Evolutionary conservation across 495 filamentous ascomycete genomes (phyloP).

Genomic region (Hyaloscypha variabilis): DNA sequence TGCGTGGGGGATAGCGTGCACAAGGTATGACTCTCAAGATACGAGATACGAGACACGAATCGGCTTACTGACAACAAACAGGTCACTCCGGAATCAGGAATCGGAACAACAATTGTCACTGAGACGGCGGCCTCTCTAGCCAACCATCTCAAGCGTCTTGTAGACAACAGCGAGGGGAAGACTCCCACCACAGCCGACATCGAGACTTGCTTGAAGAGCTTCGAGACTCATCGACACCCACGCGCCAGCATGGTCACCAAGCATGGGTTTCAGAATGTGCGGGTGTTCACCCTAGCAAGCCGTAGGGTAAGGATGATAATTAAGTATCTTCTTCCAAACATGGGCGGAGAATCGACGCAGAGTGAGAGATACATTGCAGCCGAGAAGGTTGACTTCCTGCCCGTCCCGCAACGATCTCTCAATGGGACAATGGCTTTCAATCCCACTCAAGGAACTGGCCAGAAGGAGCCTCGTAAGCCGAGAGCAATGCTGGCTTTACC

Average conservation of each 20-base stretch:
- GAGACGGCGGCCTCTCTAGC: slow-evolving; percentile 45
- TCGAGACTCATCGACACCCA: slow-evolving; percentile 25
- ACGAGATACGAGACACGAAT: not conserved
- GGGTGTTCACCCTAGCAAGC: slow-evolving; percentile 20
- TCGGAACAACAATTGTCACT: slow-evolving; percentile 44
- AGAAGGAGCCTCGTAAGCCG: slow-evolving; percentile 8
- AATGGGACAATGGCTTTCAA: slow-evolving; percentile 15
- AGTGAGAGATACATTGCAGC: slow-evolving; percentile 4
- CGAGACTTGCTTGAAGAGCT: slow-evolving; percentile 25
- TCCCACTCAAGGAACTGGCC: slow-evolving; percentile 1
- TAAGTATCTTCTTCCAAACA: not conserved
- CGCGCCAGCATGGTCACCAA: slow-evolving; percentile 21
- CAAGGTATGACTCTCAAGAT: slow-evolving; percentile 36
- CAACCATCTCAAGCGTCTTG: slow-evolving; percentile 36
- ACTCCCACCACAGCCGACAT: slow-evolving; percentile 10
- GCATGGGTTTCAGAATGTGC: slow-evolving; percentile 28
- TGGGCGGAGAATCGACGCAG: not conserved
- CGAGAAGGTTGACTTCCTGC: slow-evolving; percentile 11
- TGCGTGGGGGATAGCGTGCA: slow-evolving; percentile 47
- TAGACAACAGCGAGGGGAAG: not conserved
- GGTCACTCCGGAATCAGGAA: slow-evolving; percentile 38
- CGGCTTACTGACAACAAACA: not conserved
- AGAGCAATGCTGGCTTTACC: slow-evolving; percentile 15
- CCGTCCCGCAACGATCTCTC: slow-evolving; percentile 7
- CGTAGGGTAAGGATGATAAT: slow-evolving; percentile 10